Conservation (phyloP, 495 filamentous ascomycete genomes). For the Daldinia bambusicola region DNA sequence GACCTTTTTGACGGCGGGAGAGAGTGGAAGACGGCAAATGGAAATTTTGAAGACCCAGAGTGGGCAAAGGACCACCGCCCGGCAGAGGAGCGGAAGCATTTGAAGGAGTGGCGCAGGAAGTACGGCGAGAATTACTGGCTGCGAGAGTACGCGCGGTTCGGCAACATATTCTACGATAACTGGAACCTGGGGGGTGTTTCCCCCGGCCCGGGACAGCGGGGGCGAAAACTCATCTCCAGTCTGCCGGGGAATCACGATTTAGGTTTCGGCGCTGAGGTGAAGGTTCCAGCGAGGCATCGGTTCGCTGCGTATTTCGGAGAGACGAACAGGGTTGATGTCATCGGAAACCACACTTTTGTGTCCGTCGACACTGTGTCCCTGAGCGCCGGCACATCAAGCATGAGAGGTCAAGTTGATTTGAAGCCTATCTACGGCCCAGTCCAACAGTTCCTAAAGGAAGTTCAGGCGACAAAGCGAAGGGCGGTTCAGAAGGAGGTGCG, state of each 20-base stretch:
- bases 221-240: slow-evolving; percentile 77
- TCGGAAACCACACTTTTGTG: slow-evolving; percentile 96
- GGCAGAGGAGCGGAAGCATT: slow-evolving; percentile 57
- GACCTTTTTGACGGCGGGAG: slow-evolving; percentile 97
- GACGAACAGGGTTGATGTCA: slow-evolving; percentile 84
- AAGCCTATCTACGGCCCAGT: slow-evolving; percentile 76
- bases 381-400: slow-evolving; percentile 67
- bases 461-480: slow-evolving; percentile 62
- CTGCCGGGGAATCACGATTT: slow-evolving; percentile 97
- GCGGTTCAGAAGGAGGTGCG: slow-evolving; percentile 66
- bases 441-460: slow-evolving; percentile 76
- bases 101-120: slow-evolving; percentile 73
- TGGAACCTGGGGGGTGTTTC: slow-evolving; percentile 59
- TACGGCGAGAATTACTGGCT: slow-evolving; percentile 86
- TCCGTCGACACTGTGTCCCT: slow-evolving; percentile 89
- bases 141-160: slow-evolving; percentile 81
- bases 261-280: slow-evolving; percentile 89
- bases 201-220: slow-evolving; percentile 54
- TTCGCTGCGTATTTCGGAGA: slow-evolving; percentile 92
- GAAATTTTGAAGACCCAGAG: slow-evolving; percentile 68
- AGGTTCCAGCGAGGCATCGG: slow-evolving; percentile 77
- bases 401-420: slow-evolving; percentile 59
- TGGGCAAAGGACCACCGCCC: slow-evolving; percentile 61
- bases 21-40: slow-evolving; percentile 82
- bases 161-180: slow-evolving; percentile 76